Base-by-base conservation (phyloP, 1,139 yeast genomes). In the Magnusiomyces suaveolens region DNA sequence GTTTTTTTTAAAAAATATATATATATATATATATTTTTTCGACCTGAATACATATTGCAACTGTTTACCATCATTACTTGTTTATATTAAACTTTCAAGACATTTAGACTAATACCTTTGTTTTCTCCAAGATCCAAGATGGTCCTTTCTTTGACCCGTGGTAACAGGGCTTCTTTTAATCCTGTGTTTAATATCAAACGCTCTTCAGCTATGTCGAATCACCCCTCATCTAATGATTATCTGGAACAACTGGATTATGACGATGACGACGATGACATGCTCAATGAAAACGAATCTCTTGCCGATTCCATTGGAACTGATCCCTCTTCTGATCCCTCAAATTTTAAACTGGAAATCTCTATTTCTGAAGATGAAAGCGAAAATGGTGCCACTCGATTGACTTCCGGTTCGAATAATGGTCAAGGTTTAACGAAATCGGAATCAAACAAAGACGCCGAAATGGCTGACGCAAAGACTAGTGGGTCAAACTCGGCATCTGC, bases 211-310 rank as follows among this genome's bases (percentile, higher is more conserved):
- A 16, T 3, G 18, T n/a, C 18, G 3, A 18, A 26, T 33, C n/a
- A n/a, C n/a, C n/a, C n/a, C n/a, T 20, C 25, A 12, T 12, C 18
- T 2, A n/a, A 47, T 10, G 50, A 47, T 16, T 21, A 33, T 10
- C 14, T 16, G 8, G 50, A 47, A 6, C 36, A 48, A 12, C 36
- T 23, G 14, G 44, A 36, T 21, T 26, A 32, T 26, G 51, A 48
- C 21, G 43, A 33, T 3, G 51, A 48, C 21, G 51, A 48, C 24
- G 51, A n/a, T n/a, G n/a, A n/a, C n/a, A n/a, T n/a, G n/a, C n/a
- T n/a, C n/a, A n/a, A 20, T 24, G 43, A 33, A n/a, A 25, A 23
- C 14, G 43, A 36, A 10, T 23, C 18, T 8, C 20, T 46, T 20
- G 36, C 33, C 12, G 33, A 44, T n/a, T 44, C 33, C 3, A 12